These are phyloP conservation scores for Penicillium paradoxum DNA, from an alignment of 495 filamentous ascomycete species.

Conservation along the genomic window DNA sequence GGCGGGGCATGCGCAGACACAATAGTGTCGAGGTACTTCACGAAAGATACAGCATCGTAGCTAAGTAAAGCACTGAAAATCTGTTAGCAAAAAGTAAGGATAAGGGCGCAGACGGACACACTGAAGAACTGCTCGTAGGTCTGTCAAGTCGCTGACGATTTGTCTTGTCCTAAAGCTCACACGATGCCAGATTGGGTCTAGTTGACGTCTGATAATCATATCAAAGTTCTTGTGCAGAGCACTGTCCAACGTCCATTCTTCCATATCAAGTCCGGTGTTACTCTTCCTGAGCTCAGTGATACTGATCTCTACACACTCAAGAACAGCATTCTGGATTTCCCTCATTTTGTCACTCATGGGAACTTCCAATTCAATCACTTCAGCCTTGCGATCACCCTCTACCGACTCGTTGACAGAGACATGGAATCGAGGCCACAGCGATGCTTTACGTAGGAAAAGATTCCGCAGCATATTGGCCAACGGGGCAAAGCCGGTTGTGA, in stretches of 20 bases:
- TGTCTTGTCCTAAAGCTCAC: constrained; percentile 92
- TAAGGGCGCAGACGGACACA: constrained; percentile 27
- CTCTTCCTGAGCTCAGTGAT: constrained; percentile 87
- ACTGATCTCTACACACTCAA: constrained; percentile 94
- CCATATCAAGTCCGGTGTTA: constrained; percentile 88
- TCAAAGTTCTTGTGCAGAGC: constrained; percentile 92
- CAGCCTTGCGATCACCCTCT: constrained; percentile 87
- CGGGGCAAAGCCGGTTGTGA: constrained; percentile 84
- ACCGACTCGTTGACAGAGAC: constrained; percentile 80
- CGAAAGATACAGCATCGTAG: constrained; percentile 86
- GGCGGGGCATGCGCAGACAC: constrained; percentile 84
- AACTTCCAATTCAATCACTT: constrained; percentile 96
- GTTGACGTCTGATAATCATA: constrained; percentile 76
- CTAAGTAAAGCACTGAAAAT: constrained; percentile 59
- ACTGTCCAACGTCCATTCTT: constrained; percentile 95
- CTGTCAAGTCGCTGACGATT: constrained; percentile 82
- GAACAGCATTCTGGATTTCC: constrained; percentile 86
- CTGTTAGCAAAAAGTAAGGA: constrained; percentile 13
- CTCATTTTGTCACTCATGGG: constrained; percentile 93
- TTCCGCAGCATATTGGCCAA: constrained; percentile 89
- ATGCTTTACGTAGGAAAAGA: constrained; percentile 80
- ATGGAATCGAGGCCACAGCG: constrained; percentile 94
- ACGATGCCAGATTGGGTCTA: constrained; percentile 96
- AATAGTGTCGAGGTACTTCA: constrained; percentile 91
- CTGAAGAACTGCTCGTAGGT: constrained; percentile 83